A percentile compares a stretch with the other conserved stretches of the same genome.
Evolutionary conservation across 2,329 filamentous ascomycete species (phyloP).

Genomic region (Fusarium succisae): DNA sequence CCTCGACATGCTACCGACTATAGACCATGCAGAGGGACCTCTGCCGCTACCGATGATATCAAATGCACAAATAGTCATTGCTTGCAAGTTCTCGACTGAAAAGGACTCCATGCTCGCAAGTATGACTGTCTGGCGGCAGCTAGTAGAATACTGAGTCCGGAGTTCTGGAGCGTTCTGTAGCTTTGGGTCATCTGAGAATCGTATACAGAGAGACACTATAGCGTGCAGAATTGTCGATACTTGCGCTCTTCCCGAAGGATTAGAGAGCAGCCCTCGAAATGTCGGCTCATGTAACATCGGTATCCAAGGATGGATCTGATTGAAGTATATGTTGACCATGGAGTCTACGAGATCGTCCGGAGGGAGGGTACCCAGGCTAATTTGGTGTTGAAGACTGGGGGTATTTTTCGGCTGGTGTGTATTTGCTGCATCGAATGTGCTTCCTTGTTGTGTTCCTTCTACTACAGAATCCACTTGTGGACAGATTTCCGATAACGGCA

Average conservation of each 20-base stretch:
- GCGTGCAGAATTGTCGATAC: constrained; percentile 49
- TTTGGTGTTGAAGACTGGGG: neutral
- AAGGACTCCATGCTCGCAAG: constrained; percentile 48
- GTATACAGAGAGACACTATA: constrained; percentile 44
- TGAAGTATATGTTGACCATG: constrained; percentile 50
- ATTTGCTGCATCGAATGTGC: neutral
- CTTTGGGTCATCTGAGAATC: constrained; percentile 41
- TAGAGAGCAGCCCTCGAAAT: constrained; percentile 28
- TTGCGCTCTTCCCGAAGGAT: constrained; percentile 20
- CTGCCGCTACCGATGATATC: constrained; percentile 49
- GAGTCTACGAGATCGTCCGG: constrained; percentile 47
- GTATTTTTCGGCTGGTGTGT: neutral
- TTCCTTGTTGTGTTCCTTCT: neutral
- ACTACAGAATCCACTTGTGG: neutral
- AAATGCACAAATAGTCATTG: constrained; percentile 49
- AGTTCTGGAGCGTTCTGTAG: constrained; percentile 33
- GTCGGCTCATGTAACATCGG: constrained; percentile 40
- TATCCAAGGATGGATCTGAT: constrained; percentile 52
- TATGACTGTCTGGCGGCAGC: constrained; percentile 45
- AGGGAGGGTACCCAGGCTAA: constrained; percentile 19
- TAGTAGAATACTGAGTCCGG: constrained; percentile 37
- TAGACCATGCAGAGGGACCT: constrained; percentile 49
- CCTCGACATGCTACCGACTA: constrained; percentile 51
- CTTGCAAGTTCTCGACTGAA: constrained; percentile 48
- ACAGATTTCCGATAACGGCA: neutral